A percentile compares a stretch with the other conserved stretches of the same genome.
These are phyloP conservation scores for Monilinia polystroma DNA, from an alignment of 2,329 filamentous ascomycete genomes.

Conservation along the genomic window DNA sequence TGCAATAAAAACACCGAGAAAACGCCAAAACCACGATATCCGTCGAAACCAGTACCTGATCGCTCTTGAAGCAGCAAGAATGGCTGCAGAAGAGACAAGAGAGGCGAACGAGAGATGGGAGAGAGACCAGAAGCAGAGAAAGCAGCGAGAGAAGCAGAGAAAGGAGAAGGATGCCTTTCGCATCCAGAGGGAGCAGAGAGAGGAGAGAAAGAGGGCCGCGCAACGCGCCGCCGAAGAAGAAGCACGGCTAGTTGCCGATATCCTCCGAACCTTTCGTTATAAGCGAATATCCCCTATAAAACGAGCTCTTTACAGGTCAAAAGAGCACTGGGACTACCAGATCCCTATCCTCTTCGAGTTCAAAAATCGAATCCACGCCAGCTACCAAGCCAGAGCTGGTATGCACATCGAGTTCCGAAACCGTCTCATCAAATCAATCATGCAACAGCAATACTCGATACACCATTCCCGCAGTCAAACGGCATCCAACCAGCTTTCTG, in stretches of 20 bases:
- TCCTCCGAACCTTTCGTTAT: background rate
- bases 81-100: background rate
- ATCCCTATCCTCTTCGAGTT: background rate
- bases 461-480: background rate
- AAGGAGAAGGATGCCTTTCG: background rate
- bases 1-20: background rate
- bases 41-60: background rate
- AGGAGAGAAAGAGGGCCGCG: background rate
- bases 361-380: background rate
- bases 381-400: background rate
- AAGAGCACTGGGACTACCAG: background rate
- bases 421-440: background rate
- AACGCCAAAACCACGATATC: background rate
- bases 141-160: background rate
- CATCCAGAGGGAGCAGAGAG: background rate
- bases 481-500: background rate
- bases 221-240: background rate
- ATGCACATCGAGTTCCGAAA: background rate
- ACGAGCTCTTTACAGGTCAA: background rate
- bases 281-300: background rate
- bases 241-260: background rate
- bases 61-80: background rate
- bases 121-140: background rate
- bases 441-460: background rate
- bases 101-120: background rate